Evolutionary conservation across 257 asterid genomes (phyloP), one percentile per base, ranked within the genome.

Genomic region (Henckelia pumila): DNA sequence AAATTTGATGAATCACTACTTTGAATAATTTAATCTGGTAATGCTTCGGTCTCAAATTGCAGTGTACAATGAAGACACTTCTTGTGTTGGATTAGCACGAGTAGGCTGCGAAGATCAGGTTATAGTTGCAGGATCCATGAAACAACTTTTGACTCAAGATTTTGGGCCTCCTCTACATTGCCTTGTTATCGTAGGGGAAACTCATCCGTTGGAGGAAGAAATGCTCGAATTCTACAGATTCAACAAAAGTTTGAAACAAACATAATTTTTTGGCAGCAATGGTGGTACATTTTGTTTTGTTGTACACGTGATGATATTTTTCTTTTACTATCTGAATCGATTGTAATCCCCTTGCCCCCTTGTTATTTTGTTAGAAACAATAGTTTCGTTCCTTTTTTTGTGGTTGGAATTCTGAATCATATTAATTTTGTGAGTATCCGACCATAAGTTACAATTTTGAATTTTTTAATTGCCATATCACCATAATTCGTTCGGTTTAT

Each of bases 151-250:
- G 76, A 76, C 83, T 4, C 71, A 72, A 20, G 96, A 88, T 44
- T 88, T 91, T 21, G 97, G 96, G 32, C 78, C 85, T 3, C 98
- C 97, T 19, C 73, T 94, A 25, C 97, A 88, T 79, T 91, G 96
- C 82, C 88, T 94, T 10, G 92, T 88, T 64, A 87, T 94, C 29
- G 96, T 81, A 17, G 97, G 96, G 29, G 82, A 87, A 5, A 87
- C 92, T 67, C 99, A 94, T 68, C 97, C 95, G 2, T 59, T 93
- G 49, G 99, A 90, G 83, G 89, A 88, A 74, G 97, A 90, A 76
- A 90, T 93, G 96, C 82, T 90, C 21, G 87, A 86, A 64, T 86
- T 88, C 62, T 88, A 83, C 64, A 71, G 72, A 55, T 57, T 86
- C n/a, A 71, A 50, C 59, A 65, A 28, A 25, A 49, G 26, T 65